Evolutionary conservation across 768 basidiomycete species (phyloP).

Genomic region (Kwoniella botswanensis): DNA sequence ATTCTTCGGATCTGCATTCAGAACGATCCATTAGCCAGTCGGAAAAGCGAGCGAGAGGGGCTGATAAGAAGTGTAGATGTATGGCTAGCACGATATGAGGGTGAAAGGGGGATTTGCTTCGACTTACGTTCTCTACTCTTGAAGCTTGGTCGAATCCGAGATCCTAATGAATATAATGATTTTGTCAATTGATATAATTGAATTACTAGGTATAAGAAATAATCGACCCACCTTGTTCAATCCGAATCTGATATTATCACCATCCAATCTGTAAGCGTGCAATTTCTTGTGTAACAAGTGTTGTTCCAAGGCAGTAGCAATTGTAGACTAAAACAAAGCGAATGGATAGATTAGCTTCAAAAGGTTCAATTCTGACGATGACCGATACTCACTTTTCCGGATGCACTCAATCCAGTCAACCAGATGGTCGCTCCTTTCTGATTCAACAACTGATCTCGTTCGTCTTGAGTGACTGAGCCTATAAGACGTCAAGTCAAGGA

Average conservation of each 20-base stretch:
- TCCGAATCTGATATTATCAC: conserved; percentile 88
- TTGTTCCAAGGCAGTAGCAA: conserved; percentile 95
- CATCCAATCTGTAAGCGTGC: conserved; percentile 90
- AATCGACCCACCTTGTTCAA: conserved; percentile 71
- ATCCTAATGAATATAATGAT: conserved; percentile 26
- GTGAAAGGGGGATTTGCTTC: neutral
- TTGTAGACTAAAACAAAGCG: conserved; percentile 73
- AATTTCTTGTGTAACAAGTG: conserved; percentile 84
- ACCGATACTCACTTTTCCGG: conserved; percentile 75
- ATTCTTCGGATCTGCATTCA: conserved; percentile 80
- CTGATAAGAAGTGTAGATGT: neutral
- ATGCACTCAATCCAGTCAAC: conserved; percentile 94
- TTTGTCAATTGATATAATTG: neutral
- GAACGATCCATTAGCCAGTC: neutral
- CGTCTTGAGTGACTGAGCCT: conserved; percentile 74
- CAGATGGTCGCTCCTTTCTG: conserved; percentile 93
- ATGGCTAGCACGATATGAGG: neutral
- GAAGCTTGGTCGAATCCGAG: conserved; percentile 52
- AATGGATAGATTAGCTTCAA: neutral
- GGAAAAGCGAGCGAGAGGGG: too few relatives aligned
- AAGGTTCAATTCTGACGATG: neutral
- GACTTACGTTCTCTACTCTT: conserved; percentile 53
- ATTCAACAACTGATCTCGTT: conserved; percentile 70
- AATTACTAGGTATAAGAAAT: too few relatives aligned
- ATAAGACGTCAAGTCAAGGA: neutral